Conservation (phyloP, 495 filamentous ascomycete genomes). For the Aspergillus sparsus region DNA sequence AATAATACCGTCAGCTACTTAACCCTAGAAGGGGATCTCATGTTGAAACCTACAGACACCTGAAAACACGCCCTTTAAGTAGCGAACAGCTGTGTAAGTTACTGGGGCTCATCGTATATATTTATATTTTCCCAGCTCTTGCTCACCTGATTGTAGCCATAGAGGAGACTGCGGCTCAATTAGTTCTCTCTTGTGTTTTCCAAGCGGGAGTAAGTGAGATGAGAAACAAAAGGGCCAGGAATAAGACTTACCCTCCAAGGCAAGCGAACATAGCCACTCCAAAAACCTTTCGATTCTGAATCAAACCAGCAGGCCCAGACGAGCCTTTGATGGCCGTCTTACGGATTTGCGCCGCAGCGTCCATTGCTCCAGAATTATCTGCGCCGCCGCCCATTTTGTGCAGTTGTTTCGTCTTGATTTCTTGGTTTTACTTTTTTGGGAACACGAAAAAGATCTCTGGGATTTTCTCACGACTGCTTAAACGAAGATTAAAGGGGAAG, state of each 20-base stretch:
- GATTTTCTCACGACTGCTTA: no score
- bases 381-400: slow-evolving; percentile 40
- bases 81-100: slow-evolving; percentile 1
- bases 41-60: slow-evolving; percentile 14
- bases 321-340: slow-evolving; percentile 64
- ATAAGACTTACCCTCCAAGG: slow-evolving; percentile 57
- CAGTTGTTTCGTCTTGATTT: background rate
- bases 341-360: slow-evolving; percentile 65
- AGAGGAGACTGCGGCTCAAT: slow-evolving; percentile 28
- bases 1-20: no score
- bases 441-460: no score
- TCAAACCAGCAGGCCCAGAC: slow-evolving; percentile 62
- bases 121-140: background rate
- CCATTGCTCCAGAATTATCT: slow-evolving; percentile 33
- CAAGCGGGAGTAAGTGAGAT: background rate
- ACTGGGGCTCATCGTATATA: background rate
- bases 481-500: no score
- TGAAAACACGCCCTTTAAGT: slow-evolving; percentile 13
- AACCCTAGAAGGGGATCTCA: no score
- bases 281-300: slow-evolving; percentile 71
- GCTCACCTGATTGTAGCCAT: slow-evolving; percentile 69
- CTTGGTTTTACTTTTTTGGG: no score
- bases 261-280: slow-evolving; percentile 74
- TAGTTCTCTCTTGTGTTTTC: background rate
- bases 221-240: slow-evolving; percentile 3